Evolutionary conservation across 1,284 basidiomycete species (phyloP).

Genomic region (Marasmius oreades): DNA sequence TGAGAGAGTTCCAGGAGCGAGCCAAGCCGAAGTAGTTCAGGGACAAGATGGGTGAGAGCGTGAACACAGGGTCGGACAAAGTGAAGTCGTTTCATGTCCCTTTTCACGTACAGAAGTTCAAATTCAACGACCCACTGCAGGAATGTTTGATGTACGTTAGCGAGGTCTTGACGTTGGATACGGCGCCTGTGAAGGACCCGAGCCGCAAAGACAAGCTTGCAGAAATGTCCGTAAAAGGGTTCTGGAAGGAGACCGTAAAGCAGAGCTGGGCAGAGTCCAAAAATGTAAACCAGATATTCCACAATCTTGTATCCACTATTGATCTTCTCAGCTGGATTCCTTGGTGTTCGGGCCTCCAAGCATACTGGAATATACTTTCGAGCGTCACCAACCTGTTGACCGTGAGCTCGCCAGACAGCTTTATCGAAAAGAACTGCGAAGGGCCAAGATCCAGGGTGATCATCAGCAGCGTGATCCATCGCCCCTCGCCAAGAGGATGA

Average conservation of each 20-base stretch:
- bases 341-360: too few relatives aligned
- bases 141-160: conserved; percentile 14
- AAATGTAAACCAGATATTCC: neutral
- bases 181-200: conserved; percentile 19
- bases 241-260: conserved; percentile 25
- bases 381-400: too few relatives aligned
- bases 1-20: conserved; percentile 15
- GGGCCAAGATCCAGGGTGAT: too few relatives aligned
- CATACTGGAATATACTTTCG: too few relatives aligned
- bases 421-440: too few relatives aligned
- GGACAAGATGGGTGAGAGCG: conserved; percentile 12
- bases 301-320: neutral
- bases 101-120: conserved; percentile 25
- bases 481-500: neutral
- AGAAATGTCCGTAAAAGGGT: conserved; percentile 22
- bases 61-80: conserved; percentile 21
- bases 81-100: conserved; percentile 17
- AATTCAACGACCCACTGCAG: conserved; percentile 23
- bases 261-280: conserved; percentile 20
- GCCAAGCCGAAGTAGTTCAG: conserved; percentile 18
- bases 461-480: too few relatives aligned
- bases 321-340: too few relatives aligned
- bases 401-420: too few relatives aligned
- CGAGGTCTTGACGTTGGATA: conserved; percentile 16
- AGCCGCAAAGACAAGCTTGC: conserved; percentile 22